A percentile compares a stretch with the other conserved stretches of the same genome.
These are phyloP conservation scores for Calocera viscosa DNA, from an alignment of 768 basidiomycete species.

Conservation along the genomic window DNA sequence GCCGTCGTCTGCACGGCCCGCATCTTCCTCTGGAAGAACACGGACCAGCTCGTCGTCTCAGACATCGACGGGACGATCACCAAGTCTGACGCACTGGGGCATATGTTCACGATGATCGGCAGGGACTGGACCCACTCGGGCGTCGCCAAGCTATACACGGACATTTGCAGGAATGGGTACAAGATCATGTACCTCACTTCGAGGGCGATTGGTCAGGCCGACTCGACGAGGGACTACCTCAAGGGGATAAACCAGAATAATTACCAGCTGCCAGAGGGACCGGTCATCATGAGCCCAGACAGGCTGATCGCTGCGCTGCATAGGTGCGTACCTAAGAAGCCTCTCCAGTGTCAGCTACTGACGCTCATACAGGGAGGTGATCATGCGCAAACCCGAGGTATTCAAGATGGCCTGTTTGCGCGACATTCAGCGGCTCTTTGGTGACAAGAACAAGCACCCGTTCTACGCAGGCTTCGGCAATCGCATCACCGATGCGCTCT, in stretches of 20 bases:
- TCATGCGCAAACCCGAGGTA: conserved; percentile 97
- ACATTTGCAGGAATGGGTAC: conserved; percentile 90
- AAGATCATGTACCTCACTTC: conserved; percentile 97
- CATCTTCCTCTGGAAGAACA: conserved; percentile 92
- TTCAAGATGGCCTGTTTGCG: conserved; percentile 99
- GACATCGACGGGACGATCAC: conserved; percentile 99
- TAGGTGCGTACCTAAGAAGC: conserved; percentile 41
- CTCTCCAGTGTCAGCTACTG: background rate
- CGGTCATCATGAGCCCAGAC: conserved; percentile 98
- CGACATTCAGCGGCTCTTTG: conserved; percentile 86
- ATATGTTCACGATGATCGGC: conserved; percentile 94
- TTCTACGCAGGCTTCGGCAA: conserved; percentile 99
- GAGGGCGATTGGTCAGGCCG: conserved; percentile 93
- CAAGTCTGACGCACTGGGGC: conserved; percentile 95
- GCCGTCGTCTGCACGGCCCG: conserved; percentile 76
- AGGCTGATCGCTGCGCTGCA: conserved; percentile 87
- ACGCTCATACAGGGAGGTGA: conserved; percentile 63
- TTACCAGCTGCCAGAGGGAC: conserved; percentile 93
- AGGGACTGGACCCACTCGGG: conserved; percentile 97
- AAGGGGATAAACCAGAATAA: conserved; percentile 90
- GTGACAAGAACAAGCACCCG: conserved; percentile 51
- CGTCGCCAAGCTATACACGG: conserved; percentile 93
- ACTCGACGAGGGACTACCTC: conserved; percentile 88
- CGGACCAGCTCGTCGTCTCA: conserved; percentile 79
- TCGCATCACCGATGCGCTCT: conserved; percentile 92